Evolutionary conservation across 2,329 filamentous ascomycete genomes (phyloP).

Genomic region (Aaosphaeria pasadenensis): DNA sequence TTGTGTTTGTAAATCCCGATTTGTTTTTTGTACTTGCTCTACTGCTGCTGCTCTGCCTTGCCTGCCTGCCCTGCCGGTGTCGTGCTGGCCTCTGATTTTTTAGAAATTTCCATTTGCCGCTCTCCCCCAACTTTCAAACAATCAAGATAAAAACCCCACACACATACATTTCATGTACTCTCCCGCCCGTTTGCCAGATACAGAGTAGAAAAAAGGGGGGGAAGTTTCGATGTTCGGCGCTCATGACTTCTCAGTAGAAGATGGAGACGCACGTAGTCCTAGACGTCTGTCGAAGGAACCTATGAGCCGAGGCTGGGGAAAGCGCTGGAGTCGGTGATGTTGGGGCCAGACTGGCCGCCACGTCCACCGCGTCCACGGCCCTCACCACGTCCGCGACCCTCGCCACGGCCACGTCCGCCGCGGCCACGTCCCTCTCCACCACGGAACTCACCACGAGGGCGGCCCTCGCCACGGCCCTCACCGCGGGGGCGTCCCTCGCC

Average conservation of each 20-base stretch:
- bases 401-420: slow-evolving; percentile 52
- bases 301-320: slow-evolving; percentile 54
- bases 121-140: no score
- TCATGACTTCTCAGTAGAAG: no score
- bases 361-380: slow-evolving; percentile 47
- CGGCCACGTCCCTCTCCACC: slow-evolving; percentile 49
- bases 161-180: no score
- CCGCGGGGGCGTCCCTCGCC: slow-evolving; percentile 54
- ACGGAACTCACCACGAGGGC: slow-evolving; percentile 37
- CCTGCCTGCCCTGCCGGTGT: no score
- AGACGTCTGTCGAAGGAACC: slow-evolving; percentile 12
- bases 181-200: no score
- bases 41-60: no score
- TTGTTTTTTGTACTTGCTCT: no score
- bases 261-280: slow-evolving; percentile 13
- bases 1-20: no score
- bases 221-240: background rate
- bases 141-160: no score
- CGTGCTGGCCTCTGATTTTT: no score
- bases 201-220: no score
- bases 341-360: slow-evolving; percentile 43
- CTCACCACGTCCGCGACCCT: slow-evolving; percentile 51
- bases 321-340: slow-evolving; percentile 49
- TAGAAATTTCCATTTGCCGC: no score
- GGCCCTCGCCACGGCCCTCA: slow-evolving; percentile 48